Evolutionary conservation across 805 yeast species (phyloP), one percentile per base, ranked within the genome.

Genomic region (Yarrowia divulgata): DNA sequence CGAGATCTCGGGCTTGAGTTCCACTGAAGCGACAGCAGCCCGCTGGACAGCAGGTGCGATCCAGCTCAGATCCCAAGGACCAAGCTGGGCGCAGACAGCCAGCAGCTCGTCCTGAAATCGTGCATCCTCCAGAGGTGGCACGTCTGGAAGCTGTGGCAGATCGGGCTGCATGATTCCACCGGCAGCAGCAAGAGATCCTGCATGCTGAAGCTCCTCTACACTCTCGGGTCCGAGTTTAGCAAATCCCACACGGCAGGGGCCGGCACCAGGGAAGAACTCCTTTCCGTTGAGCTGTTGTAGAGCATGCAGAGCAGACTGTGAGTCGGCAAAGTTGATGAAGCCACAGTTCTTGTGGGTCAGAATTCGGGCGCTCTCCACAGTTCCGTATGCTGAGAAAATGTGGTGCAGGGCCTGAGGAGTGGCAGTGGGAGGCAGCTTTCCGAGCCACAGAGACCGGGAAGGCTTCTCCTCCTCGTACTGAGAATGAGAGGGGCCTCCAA

Each of bases 291-390:
- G 84, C 63, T 83, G 86, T 16, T 91, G 90, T 75, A 88, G 88
- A 66, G 97, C 92, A 60, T 83, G 85, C 83, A 90, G 87, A 9
- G 99, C 97, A 40, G 87, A 81, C 66, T 91, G 97, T 7, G 90
- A 79, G 35, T 85, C 81, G 3, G 85, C 84, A 77, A 91, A 93
- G 77, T 90, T 95, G 29, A 91, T 89, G 69, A 93, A 81, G 1
- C 89, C 91, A 39, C 81, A 76, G 49, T 75, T 73, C 68, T 77
- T 75, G 70, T 75, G 75, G 8, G 82, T 80, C 55, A 92, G 81
- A 19, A 91, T 83, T 66, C 90, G 82, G 6, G 90, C 87, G 2
- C 89, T 84, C 63, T 83, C 77, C 34, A 89, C 82, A 6, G 81
- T 79, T 16, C 96, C 95, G 77, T 86, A 90, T 69, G 84, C 84